Conservation (phyloP, 495 filamentous ascomycete genomes). For the Xeromyces bisporus region DNA sequence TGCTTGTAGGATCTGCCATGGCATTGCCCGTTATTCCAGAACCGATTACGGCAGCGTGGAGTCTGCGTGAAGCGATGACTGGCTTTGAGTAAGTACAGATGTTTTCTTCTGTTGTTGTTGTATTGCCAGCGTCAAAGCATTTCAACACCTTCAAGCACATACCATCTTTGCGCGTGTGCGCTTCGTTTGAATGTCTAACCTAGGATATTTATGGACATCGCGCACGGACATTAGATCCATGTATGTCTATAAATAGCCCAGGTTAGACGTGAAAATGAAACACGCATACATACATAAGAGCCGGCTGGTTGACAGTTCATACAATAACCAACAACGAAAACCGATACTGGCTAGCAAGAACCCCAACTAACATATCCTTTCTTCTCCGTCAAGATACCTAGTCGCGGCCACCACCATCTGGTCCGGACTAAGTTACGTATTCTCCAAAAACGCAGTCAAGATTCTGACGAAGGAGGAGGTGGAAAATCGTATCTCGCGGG, state of each 20-base stretch:
- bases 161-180: too few species aligned
- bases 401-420: constrained; percentile 70
- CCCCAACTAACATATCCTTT: too few species aligned
- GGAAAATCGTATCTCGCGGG: constrained; percentile 20
- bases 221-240: too few species aligned
- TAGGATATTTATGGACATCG: too few species aligned
- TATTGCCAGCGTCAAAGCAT: too few species aligned
- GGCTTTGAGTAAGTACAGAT: constrained; percentile 68
- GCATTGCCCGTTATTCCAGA: constrained; percentile 48
- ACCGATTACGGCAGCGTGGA: constrained; percentile 21
- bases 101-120: constrained; percentile 3
- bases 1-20: constrained; percentile 61
- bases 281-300: too few species aligned
- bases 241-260: too few species aligned
- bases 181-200: too few species aligned
- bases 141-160: too few species aligned
- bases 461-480: constrained; percentile 43
- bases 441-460: constrained; percentile 64
- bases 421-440: constrained; percentile 72
- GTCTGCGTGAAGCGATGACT: constrained; percentile 39
- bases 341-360: constrained; percentile 5
- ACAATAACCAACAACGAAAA: constrained; percentile 24
- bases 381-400: constrained; percentile 28
- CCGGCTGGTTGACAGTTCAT: constrained; percentile 23
- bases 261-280: too few species aligned